Evolutionary conservation across 768 basidiomycete species (phyloP).

Genomic region (Lactarius sanguifluus): DNA sequence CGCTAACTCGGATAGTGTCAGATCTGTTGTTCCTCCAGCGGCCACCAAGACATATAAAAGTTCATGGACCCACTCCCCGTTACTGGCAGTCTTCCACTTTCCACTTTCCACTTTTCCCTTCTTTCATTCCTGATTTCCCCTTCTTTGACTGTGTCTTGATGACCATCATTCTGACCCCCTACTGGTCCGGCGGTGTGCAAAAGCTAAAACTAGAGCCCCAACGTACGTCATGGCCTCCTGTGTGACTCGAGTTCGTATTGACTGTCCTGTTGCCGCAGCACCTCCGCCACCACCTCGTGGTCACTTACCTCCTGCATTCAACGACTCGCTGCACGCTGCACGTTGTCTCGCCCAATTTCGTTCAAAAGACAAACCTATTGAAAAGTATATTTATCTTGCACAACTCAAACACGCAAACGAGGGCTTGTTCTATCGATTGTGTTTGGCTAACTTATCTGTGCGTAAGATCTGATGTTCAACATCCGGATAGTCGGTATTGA

Average conservation of each 20-base stretch:
- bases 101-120: neutral
- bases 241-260: neutral
- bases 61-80: neutral
- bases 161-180: conserved; percentile 59
- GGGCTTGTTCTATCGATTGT: conserved; percentile 74
- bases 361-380: conserved; percentile 69
- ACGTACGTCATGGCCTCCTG: conserved; percentile 42
- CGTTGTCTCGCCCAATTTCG: conserved; percentile 71
- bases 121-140: no score
- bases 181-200: conserved; percentile 68
- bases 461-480: conserved; percentile 30
- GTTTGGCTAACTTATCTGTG: conserved; percentile 68
- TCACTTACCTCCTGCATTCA: conserved; percentile 58
- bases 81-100: neutral
- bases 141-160: conserved; percentile 26
- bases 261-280: conserved; percentile 7
- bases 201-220: conserved; percentile 62
- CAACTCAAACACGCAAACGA: conserved; percentile 72
- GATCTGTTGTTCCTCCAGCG: neutral
- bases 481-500: conserved; percentile 5
- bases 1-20: neutral
- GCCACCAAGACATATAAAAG: conserved; percentile 7
- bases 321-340: conserved; percentile 49
- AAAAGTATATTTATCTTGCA: conserved; percentile 85
- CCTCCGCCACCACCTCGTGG: conserved; percentile 48